Evolutionary conservation across 2,329 filamentous ascomycete species (phyloP).

Genomic region (Colletotrichum cuscutae): DNA sequence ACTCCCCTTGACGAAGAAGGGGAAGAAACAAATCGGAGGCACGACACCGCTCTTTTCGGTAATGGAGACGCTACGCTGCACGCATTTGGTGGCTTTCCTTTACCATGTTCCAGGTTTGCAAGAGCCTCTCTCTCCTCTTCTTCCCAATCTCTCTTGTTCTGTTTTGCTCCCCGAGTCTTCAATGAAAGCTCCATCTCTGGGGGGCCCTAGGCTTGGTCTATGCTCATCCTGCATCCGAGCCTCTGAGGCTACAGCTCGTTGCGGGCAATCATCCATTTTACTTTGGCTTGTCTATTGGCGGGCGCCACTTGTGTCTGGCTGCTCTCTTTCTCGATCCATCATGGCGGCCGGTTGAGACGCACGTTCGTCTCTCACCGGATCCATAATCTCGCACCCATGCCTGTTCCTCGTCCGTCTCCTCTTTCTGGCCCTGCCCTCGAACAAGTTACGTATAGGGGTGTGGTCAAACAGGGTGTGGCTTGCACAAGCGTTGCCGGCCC

Average conservation of each 20-base stretch:
- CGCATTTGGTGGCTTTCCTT: slow-evolving; percentile 5
- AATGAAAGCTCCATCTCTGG: background rate
- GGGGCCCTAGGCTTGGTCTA: slow-evolving; percentile 20
- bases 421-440: slow-evolving; percentile 24
- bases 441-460: slow-evolving; percentile 22
- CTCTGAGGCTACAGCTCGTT: slow-evolving; percentile 17
- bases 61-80: slow-evolving; percentile 8
- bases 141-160: background rate
- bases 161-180: slow-evolving; percentile 3
- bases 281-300: slow-evolving; percentile 16
- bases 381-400: slow-evolving; percentile 33
- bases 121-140: slow-evolving; percentile 18
- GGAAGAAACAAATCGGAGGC: slow-evolving; percentile 31
- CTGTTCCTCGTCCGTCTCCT: slow-evolving; percentile 32
- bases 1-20: slow-evolving; percentile 4
- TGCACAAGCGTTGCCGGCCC: slow-evolving; percentile 26
- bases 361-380: slow-evolving; percentile 35
- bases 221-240: slow-evolving; percentile 10
- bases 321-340: slow-evolving; percentile 34
- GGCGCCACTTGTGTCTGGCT: slow-evolving; percentile 14
- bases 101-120: slow-evolving; percentile 23
- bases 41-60: slow-evolving; percentile 28
- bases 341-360: slow-evolving; percentile 31
- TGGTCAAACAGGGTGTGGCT: slow-evolving; percentile 31
- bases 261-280: slow-evolving; percentile 6